phyloP scores from a whole-genome alignment of 495 filamentous ascomycete genomes.

The Penicillium silybi region DNA sequence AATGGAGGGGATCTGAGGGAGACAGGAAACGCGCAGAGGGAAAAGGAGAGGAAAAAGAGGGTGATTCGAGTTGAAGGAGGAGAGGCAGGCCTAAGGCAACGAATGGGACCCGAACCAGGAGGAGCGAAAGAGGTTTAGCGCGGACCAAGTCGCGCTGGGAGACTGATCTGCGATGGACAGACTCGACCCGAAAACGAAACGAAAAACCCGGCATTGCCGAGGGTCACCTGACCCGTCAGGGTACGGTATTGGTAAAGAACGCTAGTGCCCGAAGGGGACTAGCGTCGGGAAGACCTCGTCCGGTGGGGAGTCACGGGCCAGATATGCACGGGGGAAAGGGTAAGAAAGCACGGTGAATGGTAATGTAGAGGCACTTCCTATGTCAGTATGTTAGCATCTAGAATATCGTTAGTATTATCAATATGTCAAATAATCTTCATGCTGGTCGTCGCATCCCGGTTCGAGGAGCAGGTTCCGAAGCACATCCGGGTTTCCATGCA shows the following conservation, averaged over 20 bases:
- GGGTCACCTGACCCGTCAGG: conserved; percentile 1
- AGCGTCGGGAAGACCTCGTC: conserved; percentile 12
- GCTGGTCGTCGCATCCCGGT: background rate
- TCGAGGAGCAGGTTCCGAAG: conserved; percentile 9
- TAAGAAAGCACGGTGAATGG: background rate
- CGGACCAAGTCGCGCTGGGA: conserved; percentile 7
- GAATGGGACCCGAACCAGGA: conserved; percentile 19
- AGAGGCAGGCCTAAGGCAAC: conserved; percentile 26
- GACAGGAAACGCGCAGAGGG: conserved; percentile 29
- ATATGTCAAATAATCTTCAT: background rate
- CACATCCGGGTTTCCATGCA: conserved; percentile 6
- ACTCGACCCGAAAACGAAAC: conserved; percentile 16
- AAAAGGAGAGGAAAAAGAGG: conserved; percentile 32
- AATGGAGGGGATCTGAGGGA: conserved; percentile 28
- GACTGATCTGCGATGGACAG: conserved; percentile 3
- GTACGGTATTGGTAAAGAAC: conserved; percentile 1
- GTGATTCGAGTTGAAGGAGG: conserved; percentile 27
- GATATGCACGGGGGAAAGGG: conserved; percentile 5
- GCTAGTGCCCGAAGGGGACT: conserved; percentile 12
- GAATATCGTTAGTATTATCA: conserved; percentile 1
- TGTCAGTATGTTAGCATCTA: conserved; percentile 15
- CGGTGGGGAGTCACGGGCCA: conserved; percentile 20
- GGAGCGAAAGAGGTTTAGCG: conserved; percentile 21
- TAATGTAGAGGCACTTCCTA: background rate
- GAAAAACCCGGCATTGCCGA: conserved; percentile 4